Evolutionary conservation across 2,329 filamentous ascomycete species (phyloP).

Genomic region (Fusarium nanum): DNA sequence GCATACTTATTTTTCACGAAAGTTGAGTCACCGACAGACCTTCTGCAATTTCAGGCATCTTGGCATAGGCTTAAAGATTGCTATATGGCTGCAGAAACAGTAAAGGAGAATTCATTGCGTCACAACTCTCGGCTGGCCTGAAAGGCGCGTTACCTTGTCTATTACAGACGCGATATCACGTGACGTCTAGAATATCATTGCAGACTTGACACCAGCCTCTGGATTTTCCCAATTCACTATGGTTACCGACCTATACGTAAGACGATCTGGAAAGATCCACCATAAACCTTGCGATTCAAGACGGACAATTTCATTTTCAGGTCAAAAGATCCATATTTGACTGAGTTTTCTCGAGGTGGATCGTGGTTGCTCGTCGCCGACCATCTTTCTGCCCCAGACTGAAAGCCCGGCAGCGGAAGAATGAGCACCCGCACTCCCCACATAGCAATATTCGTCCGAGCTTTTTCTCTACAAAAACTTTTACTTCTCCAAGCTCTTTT

Average conservation of each 20-base stretch:
- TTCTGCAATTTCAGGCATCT: conserved; percentile 74
- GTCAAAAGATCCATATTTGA: conserved; percentile 22
- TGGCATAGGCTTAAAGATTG: conserved; percentile 19
- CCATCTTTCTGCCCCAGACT: conserved; percentile 15
- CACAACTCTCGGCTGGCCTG: conserved; percentile 12
- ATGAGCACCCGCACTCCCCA: conserved; percentile 29
- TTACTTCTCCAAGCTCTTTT: conserved; percentile 25
- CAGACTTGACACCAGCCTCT: background rate
- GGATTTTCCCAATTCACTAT: background rate
- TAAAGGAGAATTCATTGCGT: conserved; percentile 18
- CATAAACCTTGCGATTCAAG: background rate
- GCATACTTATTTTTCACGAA: background rate
- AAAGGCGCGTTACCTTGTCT: conserved; percentile 17
- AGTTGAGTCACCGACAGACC: conserved; percentile 51
- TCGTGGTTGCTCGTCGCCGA: conserved; percentile 23
- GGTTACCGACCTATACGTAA: background rate
- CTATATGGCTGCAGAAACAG: background rate
- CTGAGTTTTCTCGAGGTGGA: conserved; percentile 28
- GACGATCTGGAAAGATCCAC: background rate
- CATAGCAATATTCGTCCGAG: conserved; percentile 44
- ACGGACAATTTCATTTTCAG: conserved; percentile 5
- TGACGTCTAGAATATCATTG: conserved; percentile 3
- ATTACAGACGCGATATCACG: conserved; percentile 43
- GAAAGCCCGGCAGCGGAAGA: conserved; percentile 29
- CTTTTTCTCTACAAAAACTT: conserved; percentile 47